Evolutionary conservation across 352 stramenopile species (phyloP), one percentile per base, ranked within the genome.

Genomic region (Blastocystis sp.): DNA sequence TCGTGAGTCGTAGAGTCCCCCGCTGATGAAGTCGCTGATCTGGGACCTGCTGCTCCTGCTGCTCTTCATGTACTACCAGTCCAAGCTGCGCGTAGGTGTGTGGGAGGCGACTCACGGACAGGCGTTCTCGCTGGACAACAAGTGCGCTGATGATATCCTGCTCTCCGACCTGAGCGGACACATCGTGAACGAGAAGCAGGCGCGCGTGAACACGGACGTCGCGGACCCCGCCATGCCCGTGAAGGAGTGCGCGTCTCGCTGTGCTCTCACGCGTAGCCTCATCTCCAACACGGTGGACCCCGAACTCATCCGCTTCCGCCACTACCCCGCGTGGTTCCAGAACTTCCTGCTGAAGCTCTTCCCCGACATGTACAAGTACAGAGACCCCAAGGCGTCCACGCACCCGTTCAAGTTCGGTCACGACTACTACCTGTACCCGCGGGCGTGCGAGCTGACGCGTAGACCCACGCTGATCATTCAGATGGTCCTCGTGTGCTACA

Each of bases 391-490:
- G 16, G 50, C 74, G 21, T 50, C 55, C 0, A 85, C 74, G 33
- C 74, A 85, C 50, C 74, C 74, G 10, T 85, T 85, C 51, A 70
- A 85, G 51, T 85, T 85, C 41, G 74, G 74, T 29, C 74, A 55
- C 41, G 74, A 85, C 29, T 85, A 85, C 60, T 85, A 85, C 41
- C 35, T 63, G 51, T 77, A 16, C 2, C 31, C 10, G 45, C 13
- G 26, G 35, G 29, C n/a, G 6, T 51, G 4, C 1, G 66, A 10
- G 45, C 33, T 77, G 35, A 77, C 26, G 2, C 6, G 1, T 51
- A 77, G 66, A 35, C 55, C 41, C 21, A 85, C 55, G 10, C 60
- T 85, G 10, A 67, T 85, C 29, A 85, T 63, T 4, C 74, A 85
- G 61, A 62, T 62, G 31, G 31, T 85, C 19, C 37, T 85, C 21